Conservation (phyloP, 2,329 filamentous ascomycete species). For the Orbilia ellipsospora region DNA sequence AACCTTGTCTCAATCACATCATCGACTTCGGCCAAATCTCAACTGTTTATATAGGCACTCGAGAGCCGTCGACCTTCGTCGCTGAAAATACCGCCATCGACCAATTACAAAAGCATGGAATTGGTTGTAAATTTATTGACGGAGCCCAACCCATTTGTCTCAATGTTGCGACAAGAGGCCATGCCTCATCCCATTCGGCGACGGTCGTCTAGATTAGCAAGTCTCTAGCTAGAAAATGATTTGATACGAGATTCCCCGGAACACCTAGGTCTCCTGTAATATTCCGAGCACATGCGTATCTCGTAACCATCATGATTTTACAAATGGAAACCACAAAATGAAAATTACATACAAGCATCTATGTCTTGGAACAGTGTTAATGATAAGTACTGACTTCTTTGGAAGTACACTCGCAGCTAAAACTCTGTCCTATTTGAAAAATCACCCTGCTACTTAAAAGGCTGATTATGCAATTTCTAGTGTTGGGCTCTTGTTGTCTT, state of each 20-base stretch:
- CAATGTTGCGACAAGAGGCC: conserved; percentile 83
- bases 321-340: neutral
- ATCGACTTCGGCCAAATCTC: conserved; percentile 69
- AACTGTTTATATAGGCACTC: conserved; percentile 86
- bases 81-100: conserved; percentile 79
- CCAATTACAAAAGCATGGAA: conserved; percentile 76
- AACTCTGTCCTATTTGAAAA: neutral
- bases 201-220: neutral
- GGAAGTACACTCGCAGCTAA: neutral
- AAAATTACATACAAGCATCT: neutral
- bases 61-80: conserved; percentile 91
- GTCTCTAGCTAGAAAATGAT: neutral
- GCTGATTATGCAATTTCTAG: conserved; percentile 7
- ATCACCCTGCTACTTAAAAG: neutral
- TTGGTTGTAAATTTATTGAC: conserved; percentile 76
- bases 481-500: conserved; percentile 58
- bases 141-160: conserved; percentile 86
- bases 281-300: too few relatives aligned
- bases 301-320: neutral
- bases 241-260: too few relatives aligned
- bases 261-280: too few relatives aligned
- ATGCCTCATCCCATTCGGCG: conserved; percentile 62
- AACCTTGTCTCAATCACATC: conserved; percentile 82
- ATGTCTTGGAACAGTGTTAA: neutral
- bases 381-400: too few relatives aligned